phyloP scores from a whole-genome alignment of 2,329 filamentous ascomycete species.

The Tolypocladium nubicola region DNA sequence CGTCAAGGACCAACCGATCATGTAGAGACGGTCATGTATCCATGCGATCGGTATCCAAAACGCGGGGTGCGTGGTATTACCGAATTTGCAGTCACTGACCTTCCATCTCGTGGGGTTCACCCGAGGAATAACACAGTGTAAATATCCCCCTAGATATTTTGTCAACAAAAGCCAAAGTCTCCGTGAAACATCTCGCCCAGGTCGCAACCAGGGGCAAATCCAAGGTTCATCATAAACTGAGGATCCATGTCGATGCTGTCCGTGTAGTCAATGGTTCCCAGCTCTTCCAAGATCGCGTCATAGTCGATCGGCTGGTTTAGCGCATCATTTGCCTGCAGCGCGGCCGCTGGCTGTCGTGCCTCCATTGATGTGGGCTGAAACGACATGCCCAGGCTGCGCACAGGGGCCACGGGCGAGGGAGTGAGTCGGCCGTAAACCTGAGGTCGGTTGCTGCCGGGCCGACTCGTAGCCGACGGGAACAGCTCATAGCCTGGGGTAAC shows the following conservation, averaged over 20 bases:
- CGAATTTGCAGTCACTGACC: no score
- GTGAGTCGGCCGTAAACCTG: background rate
- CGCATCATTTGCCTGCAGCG: background rate
- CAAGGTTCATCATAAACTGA: constrained; percentile 57
- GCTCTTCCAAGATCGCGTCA: constrained; percentile 40
- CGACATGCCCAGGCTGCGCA: no score
- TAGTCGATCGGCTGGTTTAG: constrained; percentile 28
- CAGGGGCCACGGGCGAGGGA: background rate
- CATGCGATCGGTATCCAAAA: no score
- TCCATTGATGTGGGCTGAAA: background rate
- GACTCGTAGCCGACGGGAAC: background rate
- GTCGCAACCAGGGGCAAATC: constrained; percentile 52
- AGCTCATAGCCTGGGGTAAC: background rate
- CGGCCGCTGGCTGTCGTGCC: background rate
- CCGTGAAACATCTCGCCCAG: constrained; percentile 39
- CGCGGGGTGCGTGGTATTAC: no score
- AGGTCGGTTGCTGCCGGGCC: background rate
- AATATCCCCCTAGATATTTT: background rate
- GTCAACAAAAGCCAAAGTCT: constrained; percentile 22
- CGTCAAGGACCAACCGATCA: no score
- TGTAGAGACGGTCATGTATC: no score
- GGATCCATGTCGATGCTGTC: constrained; percentile 43
- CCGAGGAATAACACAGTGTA: no score
- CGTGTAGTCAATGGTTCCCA: constrained; percentile 38
- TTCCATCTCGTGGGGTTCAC: no score